These are phyloP conservation scores for Kwoniella sp. DNA, from an alignment of 768 basidiomycete species.

Conservation along the genomic window DNA sequence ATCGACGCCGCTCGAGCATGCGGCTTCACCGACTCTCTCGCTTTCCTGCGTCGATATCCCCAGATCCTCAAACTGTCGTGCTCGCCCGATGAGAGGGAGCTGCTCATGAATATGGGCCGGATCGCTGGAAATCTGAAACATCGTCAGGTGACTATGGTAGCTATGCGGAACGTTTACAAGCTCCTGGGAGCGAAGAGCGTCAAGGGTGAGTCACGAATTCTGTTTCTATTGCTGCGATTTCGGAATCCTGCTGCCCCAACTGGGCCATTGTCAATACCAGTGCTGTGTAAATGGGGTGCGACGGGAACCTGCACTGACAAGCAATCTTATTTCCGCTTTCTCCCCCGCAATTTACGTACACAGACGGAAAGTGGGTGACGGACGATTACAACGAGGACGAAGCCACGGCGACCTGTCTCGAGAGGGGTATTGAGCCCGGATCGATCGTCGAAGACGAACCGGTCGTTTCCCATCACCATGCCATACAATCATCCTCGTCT, in stretches of 20 bases:
- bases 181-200: constrained; percentile 91
- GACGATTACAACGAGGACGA: constrained; percentile 97
- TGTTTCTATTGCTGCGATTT: not conserved
- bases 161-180: constrained; percentile 90
- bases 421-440: constrained; percentile 79
- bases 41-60: constrained; percentile 91
- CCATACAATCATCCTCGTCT: constrained; percentile 4
- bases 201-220: constrained; percentile 63
- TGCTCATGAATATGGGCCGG: constrained; percentile 83
- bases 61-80: constrained; percentile 89
- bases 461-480: constrained; percentile 12
- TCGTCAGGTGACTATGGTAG: constrained; percentile 88
- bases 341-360: too few relatives aligned
- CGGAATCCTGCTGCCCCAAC: too few relatives aligned
- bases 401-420: constrained; percentile 71
- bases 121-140: constrained; percentile 85
- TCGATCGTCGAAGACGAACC: constrained; percentile 62
- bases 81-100: constrained; percentile 86
- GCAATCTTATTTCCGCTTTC: too few relatives aligned
- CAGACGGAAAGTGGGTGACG: constrained; percentile 87
- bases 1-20: constrained; percentile 96
- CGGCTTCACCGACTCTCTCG: constrained; percentile 95
- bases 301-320: too few relatives aligned
- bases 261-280: too few relatives aligned
- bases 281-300: too few relatives aligned